Percentiles rank a stretch among this genome's conserved stretches.
phyloP scores from a whole-genome alignment of 495 filamentous ascomycete species.

The Articulospora tetracladia region DNA sequence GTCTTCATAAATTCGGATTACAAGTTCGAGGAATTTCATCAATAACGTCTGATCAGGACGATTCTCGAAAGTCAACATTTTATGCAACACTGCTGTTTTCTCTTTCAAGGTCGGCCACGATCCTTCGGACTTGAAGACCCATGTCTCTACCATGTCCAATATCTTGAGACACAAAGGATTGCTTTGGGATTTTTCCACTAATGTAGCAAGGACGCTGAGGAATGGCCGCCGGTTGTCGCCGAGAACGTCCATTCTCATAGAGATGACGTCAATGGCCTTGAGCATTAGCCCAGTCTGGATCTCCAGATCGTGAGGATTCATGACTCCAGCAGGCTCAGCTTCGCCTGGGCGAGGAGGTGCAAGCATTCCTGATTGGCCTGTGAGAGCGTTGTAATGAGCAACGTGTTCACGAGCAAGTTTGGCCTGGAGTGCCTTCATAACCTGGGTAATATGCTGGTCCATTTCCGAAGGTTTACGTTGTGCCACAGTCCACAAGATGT shows the following conservation, averaged over 20 bases:
- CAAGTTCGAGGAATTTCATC: conserved; percentile 88
- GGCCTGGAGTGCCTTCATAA: conserved; percentile 92
- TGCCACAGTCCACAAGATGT: conserved; percentile 88
- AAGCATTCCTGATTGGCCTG: conserved; percentile 38
- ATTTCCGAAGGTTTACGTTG: conserved; percentile 77
- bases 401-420: conserved; percentile 94
- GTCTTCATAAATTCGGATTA: conserved; percentile 97
- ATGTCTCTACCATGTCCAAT: conserved; percentile 86
- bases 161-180: conserved; percentile 84
- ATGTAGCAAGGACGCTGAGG: conserved; percentile 85
- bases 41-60: conserved; percentile 77
- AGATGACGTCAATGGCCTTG: conserved; percentile 89
- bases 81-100: conserved; percentile 93
- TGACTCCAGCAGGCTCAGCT: conserved; percentile 44
- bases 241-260: conserved; percentile 88
- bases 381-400: conserved; percentile 58
- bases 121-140: conserved; percentile 92
- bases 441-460: conserved; percentile 77
- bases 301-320: conserved; percentile 74
- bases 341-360: conserved; percentile 30
- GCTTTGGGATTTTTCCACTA: conserved; percentile 91
- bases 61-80: conserved; percentile 94
- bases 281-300: conserved; percentile 83
- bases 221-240: conserved; percentile 89
- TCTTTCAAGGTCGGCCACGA: conserved; percentile 96